Evolutionary conservation across 108 stramenopile species (phyloP).

Genomic region (Thalassiosira profunda): DNA sequence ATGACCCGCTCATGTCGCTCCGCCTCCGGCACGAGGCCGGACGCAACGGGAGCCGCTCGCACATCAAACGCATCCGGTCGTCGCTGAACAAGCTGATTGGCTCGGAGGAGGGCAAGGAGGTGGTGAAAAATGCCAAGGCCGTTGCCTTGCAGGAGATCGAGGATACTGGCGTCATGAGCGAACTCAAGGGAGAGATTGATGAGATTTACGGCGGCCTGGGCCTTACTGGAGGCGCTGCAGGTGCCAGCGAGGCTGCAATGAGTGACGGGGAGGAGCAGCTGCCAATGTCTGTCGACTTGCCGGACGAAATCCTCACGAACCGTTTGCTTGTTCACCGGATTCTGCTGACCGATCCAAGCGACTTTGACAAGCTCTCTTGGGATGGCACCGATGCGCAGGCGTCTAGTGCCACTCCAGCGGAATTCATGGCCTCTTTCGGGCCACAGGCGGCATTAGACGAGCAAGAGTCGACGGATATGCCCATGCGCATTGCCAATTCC

Average conservation of each 20-base stretch:
- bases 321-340: neutral
- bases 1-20: slow-evolving; percentile 33
- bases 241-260: too few relatives aligned
- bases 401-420: slow-evolving; percentile 12
- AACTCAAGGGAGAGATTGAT: slow-evolving; percentile 39
- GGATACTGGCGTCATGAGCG: slow-evolving; percentile 1
- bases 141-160: slow-evolving; percentile 20
- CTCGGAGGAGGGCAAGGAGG: slow-evolving; percentile 27
- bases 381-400: slow-evolving; percentile 16
- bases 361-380: slow-evolving; percentile 48
- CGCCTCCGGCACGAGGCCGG: slow-evolving; percentile 34
- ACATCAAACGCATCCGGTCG: slow-evolving; percentile 39
- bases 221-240: neutral
- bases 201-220: slow-evolving; percentile 19
- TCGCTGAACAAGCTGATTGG: slow-evolving; percentile 44
- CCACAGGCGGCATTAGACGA: neutral
- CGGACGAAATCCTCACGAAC: slow-evolving; percentile 18
- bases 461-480: neutral
- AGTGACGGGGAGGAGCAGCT: neutral
- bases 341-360: slow-evolving; percentile 40
- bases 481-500: slow-evolving; percentile 16
- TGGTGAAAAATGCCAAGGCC: slow-evolving; percentile 30
- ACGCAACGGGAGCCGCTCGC: slow-evolving; percentile 14
- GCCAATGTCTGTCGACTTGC: neutral
- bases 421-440: slow-evolving; percentile 28